These are phyloP conservation scores for Suillus lakei DNA, from an alignment of 768 basidiomycete genomes.

Conservation along the genomic window DNA sequence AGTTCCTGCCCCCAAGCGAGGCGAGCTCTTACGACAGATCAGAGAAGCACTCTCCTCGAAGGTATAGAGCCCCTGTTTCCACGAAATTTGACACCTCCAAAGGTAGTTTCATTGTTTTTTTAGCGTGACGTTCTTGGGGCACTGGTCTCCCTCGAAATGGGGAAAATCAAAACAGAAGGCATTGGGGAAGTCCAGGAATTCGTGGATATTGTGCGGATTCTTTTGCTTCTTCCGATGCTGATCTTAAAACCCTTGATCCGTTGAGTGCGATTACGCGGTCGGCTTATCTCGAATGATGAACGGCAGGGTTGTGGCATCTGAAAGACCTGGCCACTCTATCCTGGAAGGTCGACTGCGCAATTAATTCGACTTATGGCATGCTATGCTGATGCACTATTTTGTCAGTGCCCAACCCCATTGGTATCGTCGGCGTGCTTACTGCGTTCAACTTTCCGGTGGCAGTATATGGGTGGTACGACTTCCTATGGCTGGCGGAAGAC, in stretches of 20 bases:
- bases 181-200: slow-evolving; percentile 95
- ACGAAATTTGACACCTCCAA: background rate
- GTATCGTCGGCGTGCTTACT: slow-evolving; percentile 74
- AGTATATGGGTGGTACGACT: slow-evolving; percentile 82
- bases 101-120: slow-evolving; percentile 16
- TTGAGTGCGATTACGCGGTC: slow-evolving; percentile 91
- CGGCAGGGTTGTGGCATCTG: slow-evolving; percentile 84
- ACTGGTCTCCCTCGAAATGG: slow-evolving; percentile 87
- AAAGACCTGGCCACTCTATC: slow-evolving; percentile 89
- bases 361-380: slow-evolving; percentile 7
- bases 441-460: slow-evolving; percentile 98
- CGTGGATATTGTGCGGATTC: slow-evolving; percentile 80
- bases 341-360: slow-evolving; percentile 66
- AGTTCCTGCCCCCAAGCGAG: slow-evolving; percentile 86
- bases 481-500: background rate
- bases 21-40: slow-evolving; percentile 88
- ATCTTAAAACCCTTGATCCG: slow-evolving; percentile 12
- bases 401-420: slow-evolving; percentile 88
- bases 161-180: slow-evolving; percentile 90
- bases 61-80: slow-evolving; percentile 42
- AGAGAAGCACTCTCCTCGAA: slow-evolving; percentile 80
- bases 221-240: slow-evolving; percentile 4
- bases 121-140: slow-evolving; percentile 82
- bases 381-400: slow-evolving; percentile 19
- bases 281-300: slow-evolving; percentile 96